phyloP scores from a whole-genome alignment of 164 flowering plant species.

The Annona squamosa region DNA sequence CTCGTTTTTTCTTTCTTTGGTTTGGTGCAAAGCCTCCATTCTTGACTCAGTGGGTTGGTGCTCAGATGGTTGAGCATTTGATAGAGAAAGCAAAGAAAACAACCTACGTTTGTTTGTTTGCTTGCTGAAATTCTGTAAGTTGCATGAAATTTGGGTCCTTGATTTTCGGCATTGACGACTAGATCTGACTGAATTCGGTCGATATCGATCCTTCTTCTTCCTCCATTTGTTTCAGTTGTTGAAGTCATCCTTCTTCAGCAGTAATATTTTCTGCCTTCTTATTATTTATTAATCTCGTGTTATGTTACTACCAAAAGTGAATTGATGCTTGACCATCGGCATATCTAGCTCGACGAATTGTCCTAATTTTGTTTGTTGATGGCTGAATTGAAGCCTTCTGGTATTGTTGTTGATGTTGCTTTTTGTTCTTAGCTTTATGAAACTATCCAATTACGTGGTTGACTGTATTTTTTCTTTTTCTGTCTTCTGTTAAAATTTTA shows the following conservation, averaged over 20 bases:
- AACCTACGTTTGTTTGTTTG: neutral
- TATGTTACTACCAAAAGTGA: neutral
- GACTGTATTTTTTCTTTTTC: neutral
- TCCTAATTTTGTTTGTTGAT: neutral
- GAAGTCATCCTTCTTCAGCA: neutral
- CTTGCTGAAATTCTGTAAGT: neutral
- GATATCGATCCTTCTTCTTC: neutral
- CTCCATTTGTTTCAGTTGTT: neutral
- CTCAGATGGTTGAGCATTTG: neutral
- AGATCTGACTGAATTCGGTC: neutral
- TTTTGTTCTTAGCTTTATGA: no score
- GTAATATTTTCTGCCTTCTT: neutral
- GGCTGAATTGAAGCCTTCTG: no score
- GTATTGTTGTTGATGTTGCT: no score
- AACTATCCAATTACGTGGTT: neutral
- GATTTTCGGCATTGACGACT: neutral
- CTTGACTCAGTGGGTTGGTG: neutral
- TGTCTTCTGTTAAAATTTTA: neutral
- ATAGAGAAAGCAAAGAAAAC: neutral
- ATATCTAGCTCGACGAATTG: neutral
- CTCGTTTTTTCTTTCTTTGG: neutral
- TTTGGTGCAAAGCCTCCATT: neutral
- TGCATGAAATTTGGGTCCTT: neutral
- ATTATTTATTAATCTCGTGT: neutral
- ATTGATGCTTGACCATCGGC: neutral